phyloP scores from a whole-genome alignment of 371 early-diverging fungal genomes.

The Apophysomyces sp. region DNA sequence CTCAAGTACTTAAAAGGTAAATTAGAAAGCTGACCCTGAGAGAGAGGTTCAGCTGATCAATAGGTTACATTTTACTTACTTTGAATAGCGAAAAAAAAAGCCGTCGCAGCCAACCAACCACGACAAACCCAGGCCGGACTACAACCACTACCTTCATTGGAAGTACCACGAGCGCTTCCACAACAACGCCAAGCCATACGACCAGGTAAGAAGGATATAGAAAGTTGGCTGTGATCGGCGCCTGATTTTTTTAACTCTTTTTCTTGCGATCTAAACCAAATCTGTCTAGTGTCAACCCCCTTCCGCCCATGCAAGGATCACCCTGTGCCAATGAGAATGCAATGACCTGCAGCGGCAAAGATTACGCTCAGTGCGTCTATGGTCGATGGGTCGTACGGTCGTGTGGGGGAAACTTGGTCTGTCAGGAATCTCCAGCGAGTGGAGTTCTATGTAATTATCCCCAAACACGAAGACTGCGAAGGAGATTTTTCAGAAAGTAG shows the following conservation, averaged over 20 bases:
- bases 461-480: neutral
- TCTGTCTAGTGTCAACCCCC: constrained; percentile 1
- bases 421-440: neutral
- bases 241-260: neutral
- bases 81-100: neutral
- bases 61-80: neutral
- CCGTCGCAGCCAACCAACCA: neutral
- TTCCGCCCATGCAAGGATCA: constrained; percentile 4
- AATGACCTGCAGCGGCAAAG: constrained; percentile 5
- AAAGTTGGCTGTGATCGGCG: neutral
- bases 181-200: neutral
- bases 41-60: neutral
- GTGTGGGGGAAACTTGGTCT: constrained; percentile 9
- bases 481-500: neutral
- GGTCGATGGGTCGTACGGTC: constrained; percentile 11
- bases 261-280: neutral
- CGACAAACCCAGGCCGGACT: neutral
- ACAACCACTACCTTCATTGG: neutral
- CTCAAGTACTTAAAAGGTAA: constrained; percentile 4
- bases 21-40: too few relatives aligned
- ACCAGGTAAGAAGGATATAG: neutral
- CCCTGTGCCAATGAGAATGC: constrained; percentile 2
- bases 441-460: neutral
- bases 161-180: neutral
- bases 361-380: constrained; percentile 10